Conservation (phyloP, 352 stramenopile species). For the Phytophthora idaei region DNA sequence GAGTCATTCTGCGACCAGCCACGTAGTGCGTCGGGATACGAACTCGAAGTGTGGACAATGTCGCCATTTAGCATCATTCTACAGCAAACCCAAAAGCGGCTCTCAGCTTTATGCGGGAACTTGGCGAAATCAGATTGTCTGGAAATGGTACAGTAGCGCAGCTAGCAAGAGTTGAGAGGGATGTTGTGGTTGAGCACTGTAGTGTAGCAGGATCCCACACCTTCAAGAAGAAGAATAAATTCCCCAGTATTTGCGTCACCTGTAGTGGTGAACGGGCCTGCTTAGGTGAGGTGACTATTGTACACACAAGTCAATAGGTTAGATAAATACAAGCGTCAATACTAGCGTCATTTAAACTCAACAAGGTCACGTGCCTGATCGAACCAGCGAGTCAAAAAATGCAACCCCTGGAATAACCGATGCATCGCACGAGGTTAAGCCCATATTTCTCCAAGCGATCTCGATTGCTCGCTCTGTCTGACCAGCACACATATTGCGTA, state of each 20-base stretch:
- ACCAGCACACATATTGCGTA: neutral
- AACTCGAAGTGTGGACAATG: neutral
- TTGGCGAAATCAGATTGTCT: conserved; percentile 35
- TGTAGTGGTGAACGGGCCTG: conserved; percentile 36
- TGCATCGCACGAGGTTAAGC: conserved; percentile 41
- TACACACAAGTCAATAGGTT: conserved; percentile 1
- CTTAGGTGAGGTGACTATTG: conserved; percentile 38
- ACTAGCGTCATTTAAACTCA: neutral
- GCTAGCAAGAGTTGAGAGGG: conserved; percentile 39
- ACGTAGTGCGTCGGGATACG: conserved; percentile 1
- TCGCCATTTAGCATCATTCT: conserved; percentile 7
- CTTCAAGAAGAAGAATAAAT: conserved; percentile 61
- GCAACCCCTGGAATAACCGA: conserved; percentile 43
- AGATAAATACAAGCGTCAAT: neutral
- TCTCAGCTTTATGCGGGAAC: conserved; percentile 27
- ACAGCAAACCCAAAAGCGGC: conserved; percentile 47
- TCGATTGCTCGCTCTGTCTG: conserved; percentile 51
- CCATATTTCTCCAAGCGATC: conserved; percentile 57
- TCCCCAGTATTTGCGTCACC: conserved; percentile 52
- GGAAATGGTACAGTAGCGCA: conserved; percentile 39
- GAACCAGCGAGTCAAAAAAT: conserved; percentile 58
- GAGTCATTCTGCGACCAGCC: conserved; percentile 45
- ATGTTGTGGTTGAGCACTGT: conserved; percentile 22
- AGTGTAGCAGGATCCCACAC: conserved; percentile 53
- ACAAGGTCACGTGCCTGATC: conserved; percentile 20